phyloP scores from a whole-genome alignment of 2,329 filamentous ascomycete species.

The Xylariaceae sp. region DNA sequence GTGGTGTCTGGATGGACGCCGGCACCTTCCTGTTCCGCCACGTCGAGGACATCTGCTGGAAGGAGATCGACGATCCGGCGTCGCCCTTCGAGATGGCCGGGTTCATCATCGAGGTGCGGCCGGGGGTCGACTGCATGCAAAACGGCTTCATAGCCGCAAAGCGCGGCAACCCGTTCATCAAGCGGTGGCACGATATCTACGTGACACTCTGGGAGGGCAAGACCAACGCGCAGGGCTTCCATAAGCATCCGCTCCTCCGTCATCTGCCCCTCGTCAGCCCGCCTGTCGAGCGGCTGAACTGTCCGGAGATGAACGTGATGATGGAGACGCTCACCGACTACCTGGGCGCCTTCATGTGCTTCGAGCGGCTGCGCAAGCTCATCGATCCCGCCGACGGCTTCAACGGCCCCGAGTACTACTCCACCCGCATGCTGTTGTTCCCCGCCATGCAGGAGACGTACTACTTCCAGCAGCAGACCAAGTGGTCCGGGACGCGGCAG shows the following conservation, averaged over 20 bases:
- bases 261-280: slow-evolving; percentile 26
- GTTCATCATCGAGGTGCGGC: slow-evolving; percentile 26
- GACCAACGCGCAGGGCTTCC: slow-evolving; percentile 29
- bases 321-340: slow-evolving; percentile 30
- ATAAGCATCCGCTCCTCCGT: slow-evolving; percentile 29
- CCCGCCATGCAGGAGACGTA: slow-evolving; percentile 28
- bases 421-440: slow-evolving; percentile 29
- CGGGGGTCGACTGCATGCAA: slow-evolving; percentile 23
- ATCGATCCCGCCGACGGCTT: slow-evolving; percentile 31
- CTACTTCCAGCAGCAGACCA: slow-evolving; percentile 28
- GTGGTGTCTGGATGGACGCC: slow-evolving; percentile 40
- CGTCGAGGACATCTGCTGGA: slow-evolving; percentile 40
- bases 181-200: slow-evolving; percentile 37
- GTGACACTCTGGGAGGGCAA: slow-evolving; percentile 31
- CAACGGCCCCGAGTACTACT: slow-evolving; percentile 31
- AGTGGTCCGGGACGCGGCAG: slow-evolving; percentile 29
- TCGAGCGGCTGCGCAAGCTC: slow-evolving; percentile 31
- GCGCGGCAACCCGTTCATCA: slow-evolving; percentile 39
- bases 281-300: slow-evolving; percentile 22
- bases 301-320: slow-evolving; percentile 19
- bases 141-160: slow-evolving; percentile 41
- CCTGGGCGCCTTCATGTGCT: slow-evolving; percentile 27
- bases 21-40: slow-evolving; percentile 37
- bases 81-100: slow-evolving; percentile 32
- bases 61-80: slow-evolving; percentile 32